Evolutionary conservation across 208 protist species (phyloP).

Genomic region (Leishmania amazonensis): DNA sequence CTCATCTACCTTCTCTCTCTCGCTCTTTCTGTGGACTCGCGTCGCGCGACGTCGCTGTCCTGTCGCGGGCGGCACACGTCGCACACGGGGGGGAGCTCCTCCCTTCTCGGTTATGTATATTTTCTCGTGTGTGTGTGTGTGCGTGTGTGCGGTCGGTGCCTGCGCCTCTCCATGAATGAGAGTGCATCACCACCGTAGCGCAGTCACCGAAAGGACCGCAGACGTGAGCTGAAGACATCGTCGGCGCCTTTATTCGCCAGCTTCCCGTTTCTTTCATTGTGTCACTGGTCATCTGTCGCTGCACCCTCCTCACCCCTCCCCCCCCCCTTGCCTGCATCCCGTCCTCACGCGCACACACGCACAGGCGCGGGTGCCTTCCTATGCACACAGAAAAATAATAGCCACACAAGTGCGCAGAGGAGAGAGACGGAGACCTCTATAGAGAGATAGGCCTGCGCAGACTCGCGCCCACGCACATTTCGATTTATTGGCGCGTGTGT

Average conservation of each 20-base stretch:
- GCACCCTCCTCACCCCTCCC: neutral
- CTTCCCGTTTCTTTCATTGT: neutral
- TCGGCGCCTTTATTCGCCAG: neutral
- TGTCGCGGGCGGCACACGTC: neutral
- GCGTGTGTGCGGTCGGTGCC: no score
- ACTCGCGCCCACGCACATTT: slow-evolving; percentile 5
- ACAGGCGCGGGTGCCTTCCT: neutral
- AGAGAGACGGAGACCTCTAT: neutral
- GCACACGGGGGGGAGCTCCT: no score
- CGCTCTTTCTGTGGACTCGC: neutral
- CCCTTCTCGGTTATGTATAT: neutral
- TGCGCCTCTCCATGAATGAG: no score
- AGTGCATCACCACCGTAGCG: no score
- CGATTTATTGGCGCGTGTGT: neutral
- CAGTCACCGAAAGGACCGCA: neutral
- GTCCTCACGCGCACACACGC: neutral
- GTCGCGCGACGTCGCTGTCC: neutral
- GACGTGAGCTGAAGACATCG: neutral
- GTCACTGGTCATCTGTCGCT: neutral
- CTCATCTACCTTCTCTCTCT: neutral
- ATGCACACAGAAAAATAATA: neutral
- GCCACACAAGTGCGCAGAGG: neutral
- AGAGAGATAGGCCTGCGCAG: neutral
- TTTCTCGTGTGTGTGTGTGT: no score
- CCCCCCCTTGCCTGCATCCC: neutral